Evolutionary conservation across 2,329 filamentous ascomycete genomes (phyloP).

Genomic region (Fonsecaea monophora): DNA sequence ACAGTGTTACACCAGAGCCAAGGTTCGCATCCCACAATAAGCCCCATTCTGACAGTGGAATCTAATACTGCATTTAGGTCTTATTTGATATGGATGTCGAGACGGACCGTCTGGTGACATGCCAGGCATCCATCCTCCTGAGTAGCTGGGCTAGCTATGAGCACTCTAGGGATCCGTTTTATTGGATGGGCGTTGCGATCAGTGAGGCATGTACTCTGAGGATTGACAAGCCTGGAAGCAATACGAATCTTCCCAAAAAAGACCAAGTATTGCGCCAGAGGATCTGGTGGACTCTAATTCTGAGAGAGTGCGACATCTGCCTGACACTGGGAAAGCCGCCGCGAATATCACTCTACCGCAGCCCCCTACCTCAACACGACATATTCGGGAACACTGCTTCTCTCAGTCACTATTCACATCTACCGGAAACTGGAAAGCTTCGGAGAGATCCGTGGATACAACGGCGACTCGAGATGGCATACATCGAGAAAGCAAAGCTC

Average conservation of each 20-base stretch:
- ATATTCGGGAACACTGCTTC: constrained; percentile 2
- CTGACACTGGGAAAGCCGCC: constrained; percentile 15
- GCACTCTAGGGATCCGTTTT: constrained; percentile 9
- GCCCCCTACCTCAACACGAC: constrained; percentile 8
- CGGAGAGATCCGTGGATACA: constrained; percentile 17
- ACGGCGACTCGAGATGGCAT: constrained; percentile 15
- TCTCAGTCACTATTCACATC: constrained; percentile 6
- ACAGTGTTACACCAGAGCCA: constrained; percentile 20
- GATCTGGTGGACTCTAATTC: constrained; percentile 19
- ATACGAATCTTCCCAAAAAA: background rate
- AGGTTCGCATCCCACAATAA: constrained; percentile 13
- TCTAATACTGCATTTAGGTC: constrained; percentile 11
- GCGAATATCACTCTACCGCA: constrained; percentile 12
- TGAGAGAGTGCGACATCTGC: constrained; percentile 22
- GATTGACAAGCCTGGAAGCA: constrained; percentile 2
- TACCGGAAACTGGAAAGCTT: constrained; percentile 16
- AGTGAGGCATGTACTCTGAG: constrained; percentile 13
- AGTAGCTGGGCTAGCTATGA: constrained; percentile 20
- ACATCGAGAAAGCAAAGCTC: constrained; percentile 19
- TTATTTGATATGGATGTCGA: constrained; percentile 24
- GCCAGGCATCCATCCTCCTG: constrained; percentile 22
- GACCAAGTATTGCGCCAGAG: constrained; percentile 14
- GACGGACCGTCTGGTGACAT: constrained; percentile 14
- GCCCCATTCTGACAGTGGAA: background rate
- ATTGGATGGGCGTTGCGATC: constrained; percentile 21